Evolutionary conservation across 768 basidiomycete genomes (phyloP).

Genomic region (Udeniomyces megalosporus): DNA sequence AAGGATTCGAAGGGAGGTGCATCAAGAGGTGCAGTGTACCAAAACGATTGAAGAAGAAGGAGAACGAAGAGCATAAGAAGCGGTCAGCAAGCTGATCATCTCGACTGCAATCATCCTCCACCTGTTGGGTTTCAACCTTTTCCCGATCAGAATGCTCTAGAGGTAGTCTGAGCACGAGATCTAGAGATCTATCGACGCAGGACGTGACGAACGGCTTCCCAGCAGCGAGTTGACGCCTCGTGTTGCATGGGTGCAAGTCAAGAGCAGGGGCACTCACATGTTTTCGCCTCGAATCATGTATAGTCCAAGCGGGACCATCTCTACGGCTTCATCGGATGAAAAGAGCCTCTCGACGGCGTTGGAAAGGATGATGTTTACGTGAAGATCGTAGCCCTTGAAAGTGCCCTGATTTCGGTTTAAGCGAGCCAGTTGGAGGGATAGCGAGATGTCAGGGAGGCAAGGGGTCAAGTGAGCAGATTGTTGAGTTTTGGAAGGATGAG

Average conservation of each 20-base stretch:
- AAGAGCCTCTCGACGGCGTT: constrained; percentile 88
- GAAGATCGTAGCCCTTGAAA: constrained; percentile 84
- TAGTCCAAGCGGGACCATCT: constrained; percentile 82
- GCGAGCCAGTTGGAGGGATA: not conserved
- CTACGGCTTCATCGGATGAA: constrained; percentile 75
- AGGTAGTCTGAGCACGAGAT: too few relatives aligned
- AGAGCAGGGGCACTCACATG: constrained; percentile 63
- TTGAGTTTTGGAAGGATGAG: not conserved
- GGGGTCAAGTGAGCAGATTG: not conserved
- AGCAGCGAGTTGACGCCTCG: not conserved
- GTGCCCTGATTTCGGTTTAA: constrained; percentile 43
- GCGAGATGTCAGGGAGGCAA: not conserved
- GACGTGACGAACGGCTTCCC: too few relatives aligned
- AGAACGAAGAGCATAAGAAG: not conserved
- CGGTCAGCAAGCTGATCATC: too few relatives aligned
- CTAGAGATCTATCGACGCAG: not conserved
- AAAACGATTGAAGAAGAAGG: not conserved
- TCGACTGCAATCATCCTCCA: too few relatives aligned
- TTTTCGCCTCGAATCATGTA: constrained; percentile 98
- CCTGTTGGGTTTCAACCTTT: too few relatives aligned
- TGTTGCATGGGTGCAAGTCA: not conserved
- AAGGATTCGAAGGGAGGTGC: too few relatives aligned
- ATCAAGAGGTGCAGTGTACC: too few relatives aligned
- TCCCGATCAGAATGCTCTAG: too few relatives aligned
- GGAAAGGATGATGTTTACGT: constrained; percentile 87